Evolutionary conservation across 371 early-diverging fungal species (phyloP), one percentile per base, ranked within the genome.

Genomic region (Dichotomocladium elegans): DNA sequence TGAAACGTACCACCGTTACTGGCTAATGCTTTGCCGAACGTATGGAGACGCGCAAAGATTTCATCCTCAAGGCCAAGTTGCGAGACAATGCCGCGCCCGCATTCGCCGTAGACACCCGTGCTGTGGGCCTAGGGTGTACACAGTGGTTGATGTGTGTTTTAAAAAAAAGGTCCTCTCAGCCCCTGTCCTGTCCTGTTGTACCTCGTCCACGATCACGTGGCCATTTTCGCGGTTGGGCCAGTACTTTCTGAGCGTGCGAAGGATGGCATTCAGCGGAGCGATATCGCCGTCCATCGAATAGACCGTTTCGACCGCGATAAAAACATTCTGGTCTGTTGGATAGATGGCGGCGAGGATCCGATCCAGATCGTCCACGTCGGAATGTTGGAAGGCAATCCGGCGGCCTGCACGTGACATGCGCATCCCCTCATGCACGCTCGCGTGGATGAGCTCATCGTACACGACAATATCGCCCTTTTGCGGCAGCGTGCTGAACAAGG

Each of bases 281-380:
- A 78, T 57, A 58, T 87, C 88, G 1, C 93, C 93, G 70, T 92
- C 93, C 93, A 92, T 92, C 0, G 88, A 87, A 61, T 92, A 92
- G 7, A 91, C 78, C 5, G 85, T 66, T 70, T 91, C 91, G 7
- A 90, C 83, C 0, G 87, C 87, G 7, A 92, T 72, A 74, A 89
- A 80, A 11, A 88, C 74, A 21, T 84, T 83, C 12, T 46, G 41
- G 41, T 55, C 58, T 10, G 49, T 42, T 2, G 17, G 8, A 15
- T 43, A 44, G 21, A 70, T 50, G 0, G 41, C 28, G 9, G 61
- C 21, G 10, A 79, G 19, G 1, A 67, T 41, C 2, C 56, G 55
- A 43, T 61, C 66, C 41, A 90, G 67, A 58, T 85, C 75, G 5
- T 51, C 58, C 10, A 96, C 90, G 64, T 87, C 74, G 31, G 90